phyloP scores from a whole-genome alignment of 768 basidiomycete species.

The Kwoniella botswanensis region DNA sequence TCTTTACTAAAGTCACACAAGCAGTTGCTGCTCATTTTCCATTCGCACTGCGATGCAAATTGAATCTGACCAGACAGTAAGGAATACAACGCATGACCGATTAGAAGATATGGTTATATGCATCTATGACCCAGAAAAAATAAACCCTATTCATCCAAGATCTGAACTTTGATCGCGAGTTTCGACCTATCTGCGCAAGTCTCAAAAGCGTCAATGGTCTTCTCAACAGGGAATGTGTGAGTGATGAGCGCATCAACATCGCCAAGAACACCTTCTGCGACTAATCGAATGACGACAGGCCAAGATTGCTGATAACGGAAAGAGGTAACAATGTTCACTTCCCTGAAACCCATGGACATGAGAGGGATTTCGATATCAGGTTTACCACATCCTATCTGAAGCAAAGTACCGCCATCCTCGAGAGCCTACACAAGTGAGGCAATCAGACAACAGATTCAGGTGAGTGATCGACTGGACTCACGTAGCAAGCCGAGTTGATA shows the following conservation, averaged over 20 bases:
- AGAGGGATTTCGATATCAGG: constrained; percentile 38
- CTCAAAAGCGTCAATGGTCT: constrained; percentile 42
- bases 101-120: not conserved
- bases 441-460: not conserved
- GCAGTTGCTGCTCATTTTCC: no score
- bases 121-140: not conserved
- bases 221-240: constrained; percentile 38
- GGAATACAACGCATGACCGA: not conserved
- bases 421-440: constrained; percentile 25
- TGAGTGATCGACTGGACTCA: constrained; percentile 12
- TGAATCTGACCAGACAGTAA: no score
- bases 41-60: no score
- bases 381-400: constrained; percentile 42
- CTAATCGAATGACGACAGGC: constrained; percentile 41
- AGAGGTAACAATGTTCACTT: constrained; percentile 38
- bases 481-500: constrained; percentile 42
- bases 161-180: constrained; percentile 53
- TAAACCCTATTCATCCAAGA: constrained; percentile 15
- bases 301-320: constrained; percentile 44
- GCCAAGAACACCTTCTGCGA: constrained; percentile 26
- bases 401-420: constrained; percentile 40
- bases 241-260: constrained; percentile 42
- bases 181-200: constrained; percentile 40
- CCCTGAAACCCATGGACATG: constrained; percentile 42
- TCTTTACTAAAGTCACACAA: no score